These are phyloP conservation scores for Globisporangium takayamanum DNA, from an alignment of 352 stramenopile genomes.

Conservation along the genomic window DNA sequence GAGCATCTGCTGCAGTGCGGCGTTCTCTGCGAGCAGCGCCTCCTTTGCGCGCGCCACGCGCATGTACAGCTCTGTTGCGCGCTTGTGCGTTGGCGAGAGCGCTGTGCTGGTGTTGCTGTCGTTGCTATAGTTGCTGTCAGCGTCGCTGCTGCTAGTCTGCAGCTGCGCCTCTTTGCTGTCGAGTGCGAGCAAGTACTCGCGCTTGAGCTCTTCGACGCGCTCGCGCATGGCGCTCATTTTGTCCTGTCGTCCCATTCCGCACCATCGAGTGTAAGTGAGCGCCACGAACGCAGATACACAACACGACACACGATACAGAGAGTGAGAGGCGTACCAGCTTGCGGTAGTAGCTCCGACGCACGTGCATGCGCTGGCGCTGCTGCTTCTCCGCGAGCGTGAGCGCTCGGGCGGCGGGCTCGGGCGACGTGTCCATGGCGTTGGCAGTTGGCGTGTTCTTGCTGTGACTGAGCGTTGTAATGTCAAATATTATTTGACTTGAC, in stretches of 20 bases:
- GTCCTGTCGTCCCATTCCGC: slow-evolving; percentile 14
- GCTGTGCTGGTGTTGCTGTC: not conserved
- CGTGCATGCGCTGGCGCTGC: slow-evolving; percentile 51
- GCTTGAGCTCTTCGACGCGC: slow-evolving; percentile 24
- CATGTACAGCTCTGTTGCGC: slow-evolving; percentile 25
- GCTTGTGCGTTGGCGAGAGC: not conserved
- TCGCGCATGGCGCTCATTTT: slow-evolving; percentile 27
- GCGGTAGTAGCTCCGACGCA: slow-evolving; percentile 41
- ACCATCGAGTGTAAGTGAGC: too few relatives aligned
- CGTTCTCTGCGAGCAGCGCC: slow-evolving; percentile 39
- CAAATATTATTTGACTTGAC: too few relatives aligned
- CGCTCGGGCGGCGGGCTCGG: not conserved
- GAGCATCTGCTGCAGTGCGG: slow-evolving; percentile 34
- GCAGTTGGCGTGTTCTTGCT: too few relatives aligned
- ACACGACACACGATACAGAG: too few relatives aligned
- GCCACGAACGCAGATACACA: too few relatives aligned
- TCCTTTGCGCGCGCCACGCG: slow-evolving; percentile 47
- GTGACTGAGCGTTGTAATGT: too few relatives aligned
- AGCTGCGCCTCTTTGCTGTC: too few relatives aligned
- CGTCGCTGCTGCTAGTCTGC: too few relatives aligned
- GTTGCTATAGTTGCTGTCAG: not conserved
- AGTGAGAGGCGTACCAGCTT: slow-evolving; percentile 18
- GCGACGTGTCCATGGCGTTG: too few relatives aligned
- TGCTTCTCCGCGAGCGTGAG: slow-evolving; percentile 35
- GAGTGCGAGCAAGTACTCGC: slow-evolving; percentile 22